Evolutionary conservation across 192 early-diverging fungal species (phyloP).

Genomic region (Endogone sp.): DNA sequence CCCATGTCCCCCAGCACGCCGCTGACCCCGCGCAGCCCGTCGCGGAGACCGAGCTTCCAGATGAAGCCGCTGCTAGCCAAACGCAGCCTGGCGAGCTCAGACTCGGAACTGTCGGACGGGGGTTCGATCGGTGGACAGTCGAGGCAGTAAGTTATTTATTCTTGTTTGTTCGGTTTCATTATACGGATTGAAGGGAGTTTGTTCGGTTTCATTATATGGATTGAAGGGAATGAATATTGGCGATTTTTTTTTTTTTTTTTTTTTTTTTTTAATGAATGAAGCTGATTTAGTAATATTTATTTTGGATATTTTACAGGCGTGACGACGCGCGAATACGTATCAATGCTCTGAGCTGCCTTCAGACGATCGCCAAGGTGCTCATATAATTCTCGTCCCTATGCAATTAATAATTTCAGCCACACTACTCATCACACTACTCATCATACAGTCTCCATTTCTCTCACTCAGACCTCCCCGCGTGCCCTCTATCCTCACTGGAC

Average conservation of each 20-base stretch:
- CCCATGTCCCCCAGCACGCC: neutral
- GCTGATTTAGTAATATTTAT: no score
- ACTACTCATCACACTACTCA: neutral
- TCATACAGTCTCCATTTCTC: neutral
- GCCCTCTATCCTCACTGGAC: slow-evolving; percentile 52
- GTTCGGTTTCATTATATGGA: neutral
- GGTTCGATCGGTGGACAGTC: neutral
- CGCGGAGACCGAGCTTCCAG: slow-evolving; percentile 5
- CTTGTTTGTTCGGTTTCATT: neutral
- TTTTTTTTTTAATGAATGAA: no score
- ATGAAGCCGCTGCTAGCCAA: neutral
- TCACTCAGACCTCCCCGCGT: slow-evolving; percentile 31
- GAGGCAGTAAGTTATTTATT: neutral
- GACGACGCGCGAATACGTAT: slow-evolving; percentile 47
- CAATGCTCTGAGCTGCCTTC: slow-evolving; percentile 48
- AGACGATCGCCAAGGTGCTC: slow-evolving; percentile 38
- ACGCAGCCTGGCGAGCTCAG: slow-evolving; percentile 28
- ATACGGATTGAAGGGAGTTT: no score
- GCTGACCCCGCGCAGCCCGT: neutral
- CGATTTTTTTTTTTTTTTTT: no score
- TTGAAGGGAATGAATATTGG: no score
- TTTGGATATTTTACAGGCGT: no score
- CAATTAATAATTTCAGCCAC: neutral
- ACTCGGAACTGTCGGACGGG: slow-evolving; percentile 54
- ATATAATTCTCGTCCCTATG: neutral